A percentile compares a stretch with the other conserved stretches of the same genome.
These are phyloP conservation scores for Pseudocercospora eumusae DNA, from an alignment of 2,329 filamentous ascomycete genomes.

Conservation along the genomic window DNA sequence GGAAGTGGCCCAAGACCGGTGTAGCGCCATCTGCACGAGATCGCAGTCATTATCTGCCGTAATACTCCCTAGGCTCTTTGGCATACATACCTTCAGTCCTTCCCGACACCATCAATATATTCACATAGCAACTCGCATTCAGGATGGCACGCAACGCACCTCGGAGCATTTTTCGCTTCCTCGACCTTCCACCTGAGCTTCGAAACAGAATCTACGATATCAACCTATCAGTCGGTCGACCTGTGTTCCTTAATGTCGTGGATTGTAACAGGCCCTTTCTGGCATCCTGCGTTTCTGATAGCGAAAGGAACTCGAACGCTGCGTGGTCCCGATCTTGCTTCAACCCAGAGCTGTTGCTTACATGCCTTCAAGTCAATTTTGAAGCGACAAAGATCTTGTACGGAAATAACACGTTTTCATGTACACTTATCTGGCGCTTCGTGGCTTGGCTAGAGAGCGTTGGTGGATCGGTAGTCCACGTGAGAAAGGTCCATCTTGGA, in stretches of 20 bases:
- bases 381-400: constrained; percentile 43
- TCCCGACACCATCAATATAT: background rate
- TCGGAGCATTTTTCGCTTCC: background rate
- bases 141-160: background rate
- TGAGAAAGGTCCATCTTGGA: background rate
- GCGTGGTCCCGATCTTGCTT: background rate
- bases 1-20: too few relatives aligned
- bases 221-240: background rate
- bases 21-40: background rate
- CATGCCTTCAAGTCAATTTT: constrained; percentile 56
- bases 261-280: background rate
- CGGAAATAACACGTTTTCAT: constrained; percentile 52
- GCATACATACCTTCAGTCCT: too few relatives aligned
- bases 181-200: background rate
- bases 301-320: background rate
- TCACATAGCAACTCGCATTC: background rate
- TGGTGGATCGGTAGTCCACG: background rate
- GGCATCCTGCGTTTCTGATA: background rate
- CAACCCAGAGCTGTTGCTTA: background rate
- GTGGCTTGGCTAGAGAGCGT: background rate
- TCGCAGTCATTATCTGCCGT: background rate
- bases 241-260: background rate
- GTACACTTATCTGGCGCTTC: background rate
- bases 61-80: too few relatives aligned
- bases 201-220: background rate